These are phyloP conservation scores for Vigna angularis DNA, from an alignment of 306 rosid genomes.

Conservation along the genomic window DNA sequence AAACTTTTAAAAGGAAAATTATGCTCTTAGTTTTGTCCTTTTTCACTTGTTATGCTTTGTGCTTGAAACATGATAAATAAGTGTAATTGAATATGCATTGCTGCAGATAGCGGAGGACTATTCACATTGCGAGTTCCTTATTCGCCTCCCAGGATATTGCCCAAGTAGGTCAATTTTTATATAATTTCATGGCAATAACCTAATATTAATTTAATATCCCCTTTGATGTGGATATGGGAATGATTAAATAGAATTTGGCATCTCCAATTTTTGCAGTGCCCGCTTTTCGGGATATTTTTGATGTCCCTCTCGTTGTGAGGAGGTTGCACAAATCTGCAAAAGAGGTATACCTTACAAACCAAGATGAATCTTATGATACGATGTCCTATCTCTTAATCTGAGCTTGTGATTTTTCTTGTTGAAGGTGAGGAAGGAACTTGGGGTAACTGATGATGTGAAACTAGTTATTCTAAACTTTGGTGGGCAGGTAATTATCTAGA, in stretches of 20 bases:
- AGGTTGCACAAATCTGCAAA: conserved; percentile 83
- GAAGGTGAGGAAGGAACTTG: conserved; percentile 89
- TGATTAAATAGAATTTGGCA: conserved; percentile 24
- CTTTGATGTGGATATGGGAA: conserved; percentile 20
- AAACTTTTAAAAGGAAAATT: conserved; percentile 17
- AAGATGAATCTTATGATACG: conserved; percentile 34
- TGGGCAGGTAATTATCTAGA: conserved; percentile 75
- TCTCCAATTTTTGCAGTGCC: conserved; percentile 70
- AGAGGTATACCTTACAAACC: conserved; percentile 67
- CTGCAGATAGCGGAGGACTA: conserved; percentile 94
- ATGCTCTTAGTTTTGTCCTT: conserved; percentile 19
- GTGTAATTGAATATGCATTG: conserved; percentile 29
- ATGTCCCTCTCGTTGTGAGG: conserved; percentile 94
- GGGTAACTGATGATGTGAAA: conserved; percentile 70
- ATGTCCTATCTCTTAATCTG: conserved; percentile 34
- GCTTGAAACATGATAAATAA: conserved; percentile 37
- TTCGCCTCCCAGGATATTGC: conserved; percentile 98
- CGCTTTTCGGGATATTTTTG: conserved; percentile 92
- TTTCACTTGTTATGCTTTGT: conserved; percentile 24
- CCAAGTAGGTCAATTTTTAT: conserved; percentile 69
- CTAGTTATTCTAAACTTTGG: conserved; percentile 94
- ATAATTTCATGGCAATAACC: conserved; percentile 14
- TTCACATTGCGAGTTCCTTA: conserved; percentile 93
- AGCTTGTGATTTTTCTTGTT: conserved; percentile 40
- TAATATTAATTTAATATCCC: conserved; percentile 14